Percentiles rank a stretch among this genome's conserved stretches.
These are phyloP conservation scores for Plasmodium coatneyi DNA, from an alignment of 169 alveolate genomes.

Conservation along the genomic window DNA sequence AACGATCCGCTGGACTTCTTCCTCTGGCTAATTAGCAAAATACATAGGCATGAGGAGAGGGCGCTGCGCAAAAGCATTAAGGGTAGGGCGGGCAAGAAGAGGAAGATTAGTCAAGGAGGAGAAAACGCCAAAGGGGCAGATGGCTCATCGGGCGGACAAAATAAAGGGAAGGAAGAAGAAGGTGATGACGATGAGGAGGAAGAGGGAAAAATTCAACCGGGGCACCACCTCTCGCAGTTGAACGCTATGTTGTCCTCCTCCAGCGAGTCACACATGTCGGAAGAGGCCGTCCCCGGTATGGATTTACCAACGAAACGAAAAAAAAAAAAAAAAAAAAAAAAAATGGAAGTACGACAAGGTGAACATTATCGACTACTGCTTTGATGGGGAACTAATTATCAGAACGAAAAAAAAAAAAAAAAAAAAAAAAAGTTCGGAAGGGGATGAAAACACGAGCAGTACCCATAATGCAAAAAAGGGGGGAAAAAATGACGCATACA, in stretches of 20 bases:
- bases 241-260: background rate
- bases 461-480: background rate
- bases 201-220: background rate
- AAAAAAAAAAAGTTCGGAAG: conserved; percentile 5
- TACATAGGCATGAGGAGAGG: conserved; percentile 80
- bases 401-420: conserved; percentile 46
- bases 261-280: background rate
- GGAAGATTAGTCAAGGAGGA: background rate
- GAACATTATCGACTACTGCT: conserved; percentile 67
- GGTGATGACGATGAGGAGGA: background rate
- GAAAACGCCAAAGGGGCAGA: background rate
- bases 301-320: background rate
- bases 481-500: background rate
- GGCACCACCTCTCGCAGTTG: background rate
- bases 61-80: background rate
- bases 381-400: conserved; percentile 65
- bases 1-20: conserved; percentile 95
- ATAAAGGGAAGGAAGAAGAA: background rate
- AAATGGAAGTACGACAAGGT: conserved; percentile 43
- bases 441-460: background rate
- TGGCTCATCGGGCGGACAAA: background rate
- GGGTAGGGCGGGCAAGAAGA: background rate
- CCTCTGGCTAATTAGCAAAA: conserved; percentile 92
- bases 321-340: conserved; percentile 3
- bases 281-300: background rate